Evolutionary conservation across 371 early-diverging fungal genomes (phyloP).

Genomic region (Mucor racemosus): DNA sequence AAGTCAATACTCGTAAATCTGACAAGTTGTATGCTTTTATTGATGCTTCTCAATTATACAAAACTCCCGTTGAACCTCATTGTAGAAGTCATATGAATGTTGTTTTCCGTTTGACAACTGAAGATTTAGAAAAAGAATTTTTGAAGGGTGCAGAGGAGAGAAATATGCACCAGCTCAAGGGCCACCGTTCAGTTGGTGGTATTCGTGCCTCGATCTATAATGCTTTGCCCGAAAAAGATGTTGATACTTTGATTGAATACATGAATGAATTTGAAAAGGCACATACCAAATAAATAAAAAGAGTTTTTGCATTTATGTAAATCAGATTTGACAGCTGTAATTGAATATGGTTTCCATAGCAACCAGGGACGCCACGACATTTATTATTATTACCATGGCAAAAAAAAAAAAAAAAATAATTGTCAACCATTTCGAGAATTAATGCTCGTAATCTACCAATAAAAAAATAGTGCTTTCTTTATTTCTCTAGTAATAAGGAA

Average conservation of each 20-base stretch:
- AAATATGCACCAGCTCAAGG: slow-evolving; percentile 87
- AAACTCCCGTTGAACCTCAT: slow-evolving; percentile 65
- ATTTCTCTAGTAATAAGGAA: no score
- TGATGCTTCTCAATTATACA: slow-evolving; percentile 69
- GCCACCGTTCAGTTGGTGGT: slow-evolving; percentile 95
- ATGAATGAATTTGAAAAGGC: slow-evolving; percentile 78
- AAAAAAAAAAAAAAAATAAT: no score
- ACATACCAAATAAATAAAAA: slow-evolving; percentile 21
- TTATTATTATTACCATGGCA: no score
- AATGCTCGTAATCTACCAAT: no score
- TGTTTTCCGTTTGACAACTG: slow-evolving; percentile 76
- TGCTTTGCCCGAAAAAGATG: slow-evolving; percentile 86
- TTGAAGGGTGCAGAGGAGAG: slow-evolving; percentile 76
- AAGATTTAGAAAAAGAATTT: slow-evolving; percentile 82
- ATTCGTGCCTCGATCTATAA: slow-evolving; percentile 95
- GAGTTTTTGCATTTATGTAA: no score
- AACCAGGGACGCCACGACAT: neutral
- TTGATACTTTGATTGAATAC: slow-evolving; percentile 73
- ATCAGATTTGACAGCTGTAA: neutral
- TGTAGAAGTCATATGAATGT: slow-evolving; percentile 91
- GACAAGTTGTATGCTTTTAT: slow-evolving; percentile 73
- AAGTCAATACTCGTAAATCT: slow-evolving; percentile 69
- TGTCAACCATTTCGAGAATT: no score
- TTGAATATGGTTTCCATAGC: neutral
- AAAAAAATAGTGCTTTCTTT: no score